Conservation (phyloP, 2,329 filamentous ascomycete species). For the Trematosphaeria pertusa region DNA sequence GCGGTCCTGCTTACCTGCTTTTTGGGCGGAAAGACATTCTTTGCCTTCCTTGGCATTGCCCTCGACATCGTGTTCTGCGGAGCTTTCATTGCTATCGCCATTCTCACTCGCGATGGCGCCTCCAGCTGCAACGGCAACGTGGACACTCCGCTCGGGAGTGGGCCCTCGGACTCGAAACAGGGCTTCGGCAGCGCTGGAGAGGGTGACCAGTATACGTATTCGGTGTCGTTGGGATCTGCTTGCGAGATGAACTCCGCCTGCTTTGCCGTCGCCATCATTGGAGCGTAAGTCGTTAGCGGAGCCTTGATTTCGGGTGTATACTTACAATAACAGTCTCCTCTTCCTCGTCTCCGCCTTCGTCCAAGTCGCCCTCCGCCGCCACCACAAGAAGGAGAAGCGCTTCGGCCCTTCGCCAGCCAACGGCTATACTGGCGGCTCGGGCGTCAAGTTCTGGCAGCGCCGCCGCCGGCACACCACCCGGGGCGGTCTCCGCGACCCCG, state of each 20-base stretch:
- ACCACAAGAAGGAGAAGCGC: conserved; percentile 77
- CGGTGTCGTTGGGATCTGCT: conserved; percentile 61
- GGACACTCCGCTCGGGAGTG: conserved; percentile 75
- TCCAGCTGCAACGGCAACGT: conserved; percentile 67
- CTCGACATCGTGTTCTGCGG: conserved; percentile 79
- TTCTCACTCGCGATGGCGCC: conserved; percentile 74
- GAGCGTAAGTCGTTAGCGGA: conserved; percentile 73
- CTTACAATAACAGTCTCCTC: conserved; percentile 63
- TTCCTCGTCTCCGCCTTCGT: conserved; percentile 76
- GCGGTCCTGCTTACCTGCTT: conserved; percentile 80
- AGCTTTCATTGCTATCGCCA: conserved; percentile 81
- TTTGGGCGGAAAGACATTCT: conserved; percentile 75
- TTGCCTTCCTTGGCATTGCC: conserved; percentile 75
- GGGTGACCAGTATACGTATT: conserved; percentile 52
- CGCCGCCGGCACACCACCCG: conserved; percentile 47
- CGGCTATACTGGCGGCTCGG: conserved; percentile 70
- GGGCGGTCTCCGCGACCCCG: conserved; percentile 49
- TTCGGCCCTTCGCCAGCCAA: conserved; percentile 71
- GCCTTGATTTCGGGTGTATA: too few relatives aligned
- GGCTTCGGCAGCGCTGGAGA: conserved; percentile 54
- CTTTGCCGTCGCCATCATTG: conserved; percentile 80
- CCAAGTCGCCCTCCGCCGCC: conserved; percentile 71
- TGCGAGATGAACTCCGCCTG: conserved; percentile 79
- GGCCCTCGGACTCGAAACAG: conserved; percentile 59
- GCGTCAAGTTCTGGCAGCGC: conserved; percentile 56